Evolutionary conservation across 2,329 filamentous ascomycete species (phyloP).

Genomic region (Phialophora verrucosa): DNA sequence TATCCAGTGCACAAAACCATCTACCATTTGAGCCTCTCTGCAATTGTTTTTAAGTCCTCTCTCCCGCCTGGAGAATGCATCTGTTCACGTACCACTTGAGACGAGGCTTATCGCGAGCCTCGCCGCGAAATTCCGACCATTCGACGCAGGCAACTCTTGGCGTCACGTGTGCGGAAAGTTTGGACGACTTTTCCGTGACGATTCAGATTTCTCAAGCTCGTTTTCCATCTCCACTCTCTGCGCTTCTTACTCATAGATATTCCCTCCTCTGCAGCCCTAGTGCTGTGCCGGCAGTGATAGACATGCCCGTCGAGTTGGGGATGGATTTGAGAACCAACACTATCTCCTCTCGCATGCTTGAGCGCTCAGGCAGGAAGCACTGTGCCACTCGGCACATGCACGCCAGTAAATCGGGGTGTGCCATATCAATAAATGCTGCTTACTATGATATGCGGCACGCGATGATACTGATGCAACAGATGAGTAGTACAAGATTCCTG

Average conservation of each 20-base stretch:
- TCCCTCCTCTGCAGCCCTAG: not conserved
- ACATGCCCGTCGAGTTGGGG: not conserved
- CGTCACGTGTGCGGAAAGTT: conserved; percentile 1
- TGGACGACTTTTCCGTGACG: not conserved
- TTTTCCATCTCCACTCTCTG: not conserved
- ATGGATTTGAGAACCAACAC: not conserved
- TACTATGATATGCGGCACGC: too few species aligned
- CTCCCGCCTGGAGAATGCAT: too few species aligned
- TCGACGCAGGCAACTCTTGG: not conserved
- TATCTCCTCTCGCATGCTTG: not conserved
- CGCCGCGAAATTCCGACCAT: not conserved
- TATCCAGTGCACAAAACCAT: too few species aligned
- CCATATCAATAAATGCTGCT: too few species aligned
- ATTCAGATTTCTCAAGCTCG: not conserved
- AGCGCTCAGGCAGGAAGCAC: not conserved
- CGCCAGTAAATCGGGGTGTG: not conserved
- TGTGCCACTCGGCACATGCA: not conserved
- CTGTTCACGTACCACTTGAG: not conserved
- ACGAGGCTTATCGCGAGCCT: not conserved
- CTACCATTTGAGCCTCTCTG: not conserved
- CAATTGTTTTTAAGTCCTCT: not conserved
- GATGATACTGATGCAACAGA: not conserved
- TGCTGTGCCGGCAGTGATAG: not conserved
- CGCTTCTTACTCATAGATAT: not conserved
- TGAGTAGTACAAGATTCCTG: not conserved